Evolutionary conservation across 2,329 filamentous ascomycete species (phyloP).

Genomic region (Neonectria neomacrospora): DNA sequence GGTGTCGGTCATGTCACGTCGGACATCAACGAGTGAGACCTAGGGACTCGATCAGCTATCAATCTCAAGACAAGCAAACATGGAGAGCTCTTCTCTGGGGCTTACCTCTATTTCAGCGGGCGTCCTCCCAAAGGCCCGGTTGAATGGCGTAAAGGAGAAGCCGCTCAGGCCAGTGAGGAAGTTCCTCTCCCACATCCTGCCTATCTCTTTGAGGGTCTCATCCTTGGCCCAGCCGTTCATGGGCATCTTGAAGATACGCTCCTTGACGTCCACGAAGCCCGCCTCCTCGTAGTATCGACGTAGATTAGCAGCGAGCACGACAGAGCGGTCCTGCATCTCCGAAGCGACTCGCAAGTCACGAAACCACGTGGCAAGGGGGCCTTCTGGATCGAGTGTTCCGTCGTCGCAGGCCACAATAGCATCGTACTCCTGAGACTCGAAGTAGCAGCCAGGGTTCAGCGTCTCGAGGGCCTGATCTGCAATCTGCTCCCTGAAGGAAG

Average conservation of each 20-base stretch:
- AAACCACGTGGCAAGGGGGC: constrained; percentile 54
- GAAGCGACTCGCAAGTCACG: constrained; percentile 54
- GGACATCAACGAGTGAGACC: constrained; percentile 62
- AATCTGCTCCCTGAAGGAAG: constrained; percentile 59
- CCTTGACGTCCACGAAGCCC: constrained; percentile 66
- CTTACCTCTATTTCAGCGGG: constrained; percentile 62
- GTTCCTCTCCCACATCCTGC: constrained; percentile 58
- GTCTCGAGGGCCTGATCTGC: constrained; percentile 63
- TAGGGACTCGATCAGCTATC: constrained; percentile 39
- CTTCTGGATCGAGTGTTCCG: constrained; percentile 53
- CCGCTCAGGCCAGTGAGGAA: constrained; percentile 57
- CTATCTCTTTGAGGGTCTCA: constrained; percentile 55
- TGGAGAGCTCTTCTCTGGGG: neutral
- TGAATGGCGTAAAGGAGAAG: constrained; percentile 55
- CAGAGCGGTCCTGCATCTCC: constrained; percentile 50
- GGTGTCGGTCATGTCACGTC: constrained; percentile 58
- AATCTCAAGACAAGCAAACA: neutral
- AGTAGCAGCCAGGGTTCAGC: constrained; percentile 63
- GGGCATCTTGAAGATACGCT: constrained; percentile 64
- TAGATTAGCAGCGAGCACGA: constrained; percentile 49
- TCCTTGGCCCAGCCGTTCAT: constrained; percentile 65
- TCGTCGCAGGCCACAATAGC: constrained; percentile 57
- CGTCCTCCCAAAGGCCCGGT: constrained; percentile 54
- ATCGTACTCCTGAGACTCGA: constrained; percentile 64
- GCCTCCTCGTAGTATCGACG: constrained; percentile 56